Evolutionary conservation across 495 filamentous ascomycete species (phyloP).

Genomic region (Aspergillus nidulans): DNA sequence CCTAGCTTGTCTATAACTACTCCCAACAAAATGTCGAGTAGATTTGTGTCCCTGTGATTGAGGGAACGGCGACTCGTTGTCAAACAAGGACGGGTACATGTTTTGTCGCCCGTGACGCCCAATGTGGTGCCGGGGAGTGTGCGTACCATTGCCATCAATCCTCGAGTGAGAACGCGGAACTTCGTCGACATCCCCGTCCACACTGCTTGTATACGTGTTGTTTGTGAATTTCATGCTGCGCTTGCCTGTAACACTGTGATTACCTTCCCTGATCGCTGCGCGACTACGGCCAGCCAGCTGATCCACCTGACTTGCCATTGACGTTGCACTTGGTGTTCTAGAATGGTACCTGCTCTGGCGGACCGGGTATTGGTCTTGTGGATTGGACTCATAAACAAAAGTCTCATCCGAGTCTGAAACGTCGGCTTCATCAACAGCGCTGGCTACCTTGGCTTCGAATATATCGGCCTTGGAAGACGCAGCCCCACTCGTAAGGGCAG

Average conservation of each 20-base stretch:
- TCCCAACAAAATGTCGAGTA: slow-evolving; percentile 52
- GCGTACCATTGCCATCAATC: slow-evolving; percentile 56
- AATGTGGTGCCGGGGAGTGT: slow-evolving; percentile 68
- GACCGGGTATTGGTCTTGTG: slow-evolving; percentile 69
- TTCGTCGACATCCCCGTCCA: slow-evolving; percentile 61
- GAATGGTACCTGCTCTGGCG: slow-evolving; percentile 86
- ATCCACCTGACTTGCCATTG: slow-evolving; percentile 76
- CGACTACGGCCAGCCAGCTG: slow-evolving; percentile 61
- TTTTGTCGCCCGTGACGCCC: slow-evolving; percentile 66
- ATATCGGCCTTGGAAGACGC: slow-evolving; percentile 97
- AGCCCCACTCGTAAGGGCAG: slow-evolving; percentile 43
- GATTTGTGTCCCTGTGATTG: slow-evolving; percentile 49
- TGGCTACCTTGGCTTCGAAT: slow-evolving; percentile 94
- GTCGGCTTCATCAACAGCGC: slow-evolving; percentile 85
- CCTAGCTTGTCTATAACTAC: slow-evolving; percentile 31
- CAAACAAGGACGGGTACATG: slow-evolving; percentile 68
- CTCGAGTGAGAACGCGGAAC: slow-evolving; percentile 55
- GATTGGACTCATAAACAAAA: slow-evolving; percentile 98
- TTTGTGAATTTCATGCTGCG: slow-evolving; percentile 99
- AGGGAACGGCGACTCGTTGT: slow-evolving; percentile 68
- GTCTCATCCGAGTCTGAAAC: slow-evolving; percentile 97
- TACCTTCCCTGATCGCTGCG: slow-evolving; percentile 55
- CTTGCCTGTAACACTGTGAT: slow-evolving; percentile 70
- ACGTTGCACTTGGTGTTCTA: slow-evolving; percentile 90
- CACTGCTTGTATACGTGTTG: slow-evolving; percentile 60